Conservation (phyloP, 148 eudicot species). For the Rhododendron simsii region DNA sequence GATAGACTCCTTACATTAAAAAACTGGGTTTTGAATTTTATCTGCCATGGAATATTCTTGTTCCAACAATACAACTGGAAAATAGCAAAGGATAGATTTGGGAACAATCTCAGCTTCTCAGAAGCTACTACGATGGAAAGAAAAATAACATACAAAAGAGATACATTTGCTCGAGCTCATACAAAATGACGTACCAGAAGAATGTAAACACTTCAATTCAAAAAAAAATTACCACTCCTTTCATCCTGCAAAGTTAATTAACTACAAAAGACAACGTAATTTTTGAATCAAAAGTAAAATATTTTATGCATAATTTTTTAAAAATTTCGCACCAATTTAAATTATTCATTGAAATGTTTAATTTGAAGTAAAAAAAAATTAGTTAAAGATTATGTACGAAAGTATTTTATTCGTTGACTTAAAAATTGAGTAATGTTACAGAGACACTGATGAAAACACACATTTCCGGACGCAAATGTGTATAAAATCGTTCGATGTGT, state of each 20-base stretch:
- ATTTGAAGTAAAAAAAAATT: too few relatives aligned
- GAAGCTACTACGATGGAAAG: not conserved
- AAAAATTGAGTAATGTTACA: too few relatives aligned
- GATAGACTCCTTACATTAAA: not conserved
- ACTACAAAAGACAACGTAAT: not conserved
- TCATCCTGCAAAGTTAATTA: not conserved
- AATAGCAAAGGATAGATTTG: not conserved
- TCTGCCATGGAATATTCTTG: not conserved
- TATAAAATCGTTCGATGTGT: not conserved
- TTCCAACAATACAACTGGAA: not conserved
- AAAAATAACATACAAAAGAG: not conserved
- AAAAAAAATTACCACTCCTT: not conserved
- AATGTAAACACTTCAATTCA: not conserved
- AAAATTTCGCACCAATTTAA: not conserved
- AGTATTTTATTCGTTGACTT: not conserved
- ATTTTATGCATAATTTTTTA: not conserved
- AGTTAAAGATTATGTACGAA: not conserved
- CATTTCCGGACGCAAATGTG: too few relatives aligned
- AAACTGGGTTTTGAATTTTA: not conserved
- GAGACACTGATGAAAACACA: too few relatives aligned
- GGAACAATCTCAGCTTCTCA: not conserved
- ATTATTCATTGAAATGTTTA: not conserved
- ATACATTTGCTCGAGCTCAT: not conserved
- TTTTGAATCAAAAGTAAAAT: not conserved
- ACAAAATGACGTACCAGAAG: not conserved